Base-by-base conservation (phyloP, 192 early-diverging fungal genomes). In the Fimicolochytrium jonesii region DNA sequence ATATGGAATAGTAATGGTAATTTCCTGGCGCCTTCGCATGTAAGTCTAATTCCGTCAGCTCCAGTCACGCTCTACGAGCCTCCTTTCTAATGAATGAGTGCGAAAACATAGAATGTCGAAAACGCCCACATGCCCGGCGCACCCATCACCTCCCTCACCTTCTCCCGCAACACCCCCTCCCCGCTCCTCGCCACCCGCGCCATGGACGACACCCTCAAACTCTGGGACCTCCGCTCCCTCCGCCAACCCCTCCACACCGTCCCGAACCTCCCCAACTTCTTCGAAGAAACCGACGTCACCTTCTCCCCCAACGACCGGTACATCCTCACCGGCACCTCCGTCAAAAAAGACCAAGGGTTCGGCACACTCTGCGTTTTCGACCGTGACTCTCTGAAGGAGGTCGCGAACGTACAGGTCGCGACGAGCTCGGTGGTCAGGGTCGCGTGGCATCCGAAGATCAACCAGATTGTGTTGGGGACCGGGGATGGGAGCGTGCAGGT, bases 171-270 rank as follows among this genome's bases (percentile, higher is more conserved):
- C n/a, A 67, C 61, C 15, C n/a, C n/a, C n/a, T n/a, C n/a, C n/a
- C n/a, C n/a, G n/a, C 70, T 77, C 6, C 55, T 98, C 37, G 78
- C 90, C 2, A 88, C 90, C 2, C 79, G 95, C 26, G 86, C 88
- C 47, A 86, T 85, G 34, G 91, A 93, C 68, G 89, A 90, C 54
- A 88, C 88, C 4, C 85, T 98, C 25, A 95, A 95, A 77, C 86
- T 96, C 25, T 98, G 95, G 95, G 95, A 98, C 61, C 46, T 89
- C 17, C 81, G 95, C 25, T 84, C 90, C 29, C 74, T 87, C 51
- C 85, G 81, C 37, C 73, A 73, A 25, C 86, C 92, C 3, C 59
- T 96, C 9, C 67, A 78, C 0, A 67, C 69, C 17, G 77, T 76
- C 0, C 68, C 64, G 0, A 69, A 81, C 29, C 63, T 97, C 13